Evolutionary conservation across 805 yeast species (phyloP).

Genomic region (Ogataea populi-albae): DNA sequence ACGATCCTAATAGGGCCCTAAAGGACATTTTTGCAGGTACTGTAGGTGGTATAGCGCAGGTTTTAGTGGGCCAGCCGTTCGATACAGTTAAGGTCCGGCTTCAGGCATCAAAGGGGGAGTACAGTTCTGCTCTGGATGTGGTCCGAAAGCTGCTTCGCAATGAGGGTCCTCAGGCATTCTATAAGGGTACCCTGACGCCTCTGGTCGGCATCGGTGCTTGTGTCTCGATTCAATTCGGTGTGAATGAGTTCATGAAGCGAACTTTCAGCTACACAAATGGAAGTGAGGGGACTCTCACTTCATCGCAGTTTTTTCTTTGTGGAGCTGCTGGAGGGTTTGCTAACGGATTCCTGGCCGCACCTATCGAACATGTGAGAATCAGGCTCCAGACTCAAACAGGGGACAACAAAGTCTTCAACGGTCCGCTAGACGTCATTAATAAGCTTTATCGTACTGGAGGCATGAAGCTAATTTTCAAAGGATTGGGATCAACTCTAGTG

Average conservation of each 20-base stretch:
- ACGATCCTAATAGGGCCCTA: conserved; percentile 42
- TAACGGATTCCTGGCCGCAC: conserved; percentile 84
- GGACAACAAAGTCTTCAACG: conserved; percentile 49
- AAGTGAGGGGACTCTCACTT: conserved; percentile 44
- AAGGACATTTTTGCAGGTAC: conserved; percentile 92
- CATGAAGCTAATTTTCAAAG: conserved; percentile 57
- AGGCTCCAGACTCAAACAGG: conserved; percentile 84
- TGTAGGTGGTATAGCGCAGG: conserved; percentile 94
- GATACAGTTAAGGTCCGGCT: conserved; percentile 92
- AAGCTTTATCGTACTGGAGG: conserved; percentile 58
- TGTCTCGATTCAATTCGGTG: conserved; percentile 94
- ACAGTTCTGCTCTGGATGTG: conserved; percentile 65
- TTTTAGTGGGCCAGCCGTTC: conserved; percentile 92
- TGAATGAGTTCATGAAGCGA: conserved; percentile 91
- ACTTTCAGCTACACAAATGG: conserved; percentile 48
- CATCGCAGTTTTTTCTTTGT: conserved; percentile 69
- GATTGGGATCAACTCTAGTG: conserved; percentile 74
- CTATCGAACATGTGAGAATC: conserved; percentile 93
- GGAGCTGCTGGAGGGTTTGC: conserved; percentile 94
- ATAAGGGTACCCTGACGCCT: conserved; percentile 93
- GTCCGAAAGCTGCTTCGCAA: conserved; percentile 64
- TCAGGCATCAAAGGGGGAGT: conserved; percentile 81
- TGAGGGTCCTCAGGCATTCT: conserved; percentile 86
- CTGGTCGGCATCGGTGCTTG: conserved; percentile 96
- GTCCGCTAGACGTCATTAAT: conserved; percentile 71